These are phyloP conservation scores for Penicillium alfredii DNA, from an alignment of 495 filamentous ascomycete species.

Conservation along the genomic window DNA sequence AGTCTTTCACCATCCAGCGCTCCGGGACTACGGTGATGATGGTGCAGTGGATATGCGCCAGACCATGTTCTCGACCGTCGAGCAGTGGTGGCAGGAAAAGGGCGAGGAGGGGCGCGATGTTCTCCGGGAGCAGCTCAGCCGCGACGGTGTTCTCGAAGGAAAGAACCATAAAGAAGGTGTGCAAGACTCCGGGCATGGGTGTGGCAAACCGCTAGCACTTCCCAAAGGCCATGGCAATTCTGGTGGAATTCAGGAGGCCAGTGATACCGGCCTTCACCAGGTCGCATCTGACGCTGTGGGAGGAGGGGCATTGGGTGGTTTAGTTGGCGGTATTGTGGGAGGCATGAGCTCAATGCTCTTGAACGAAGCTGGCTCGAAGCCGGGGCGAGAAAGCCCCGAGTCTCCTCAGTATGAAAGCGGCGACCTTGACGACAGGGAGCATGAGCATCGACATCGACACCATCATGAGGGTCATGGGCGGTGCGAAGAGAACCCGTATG, in stretches of 20 bases:
- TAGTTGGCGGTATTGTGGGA: slow-evolving; percentile 47
- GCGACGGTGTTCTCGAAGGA: slow-evolving; percentile 66
- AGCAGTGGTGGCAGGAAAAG: slow-evolving; percentile 73
- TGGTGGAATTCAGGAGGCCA: slow-evolving; percentile 17
- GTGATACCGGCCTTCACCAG: slow-evolving; percentile 30
- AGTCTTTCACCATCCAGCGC: slow-evolving; percentile 82
- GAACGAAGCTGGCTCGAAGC: slow-evolving; percentile 22
- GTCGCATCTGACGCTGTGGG: slow-evolving; percentile 41
- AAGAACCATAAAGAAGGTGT: slow-evolving; percentile 80
- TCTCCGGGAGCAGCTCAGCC: slow-evolving; percentile 65
- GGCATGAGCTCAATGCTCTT: slow-evolving; percentile 43
- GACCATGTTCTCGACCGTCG: slow-evolving; percentile 70
- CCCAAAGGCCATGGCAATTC: slow-evolving; percentile 35
- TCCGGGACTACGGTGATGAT: slow-evolving; percentile 61
- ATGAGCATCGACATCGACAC: slow-evolving; percentile 24
- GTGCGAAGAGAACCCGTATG: slow-evolving; percentile 30
- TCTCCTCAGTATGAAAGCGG: slow-evolving; percentile 19
- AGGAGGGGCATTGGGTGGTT: slow-evolving; percentile 44
- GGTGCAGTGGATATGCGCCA: slow-evolving; percentile 65
- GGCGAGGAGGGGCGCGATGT: slow-evolving; percentile 51
- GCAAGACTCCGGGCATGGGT: slow-evolving; percentile 79
- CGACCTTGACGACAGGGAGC: slow-evolving; percentile 27
- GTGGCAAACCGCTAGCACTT: slow-evolving; percentile 63
- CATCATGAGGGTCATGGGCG: slow-evolving; percentile 30
- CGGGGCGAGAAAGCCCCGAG: slow-evolving; percentile 19